Conservation (phyloP, 352 stramenopile genomes). For the Phytopythium cucurbitacearum region DNA sequence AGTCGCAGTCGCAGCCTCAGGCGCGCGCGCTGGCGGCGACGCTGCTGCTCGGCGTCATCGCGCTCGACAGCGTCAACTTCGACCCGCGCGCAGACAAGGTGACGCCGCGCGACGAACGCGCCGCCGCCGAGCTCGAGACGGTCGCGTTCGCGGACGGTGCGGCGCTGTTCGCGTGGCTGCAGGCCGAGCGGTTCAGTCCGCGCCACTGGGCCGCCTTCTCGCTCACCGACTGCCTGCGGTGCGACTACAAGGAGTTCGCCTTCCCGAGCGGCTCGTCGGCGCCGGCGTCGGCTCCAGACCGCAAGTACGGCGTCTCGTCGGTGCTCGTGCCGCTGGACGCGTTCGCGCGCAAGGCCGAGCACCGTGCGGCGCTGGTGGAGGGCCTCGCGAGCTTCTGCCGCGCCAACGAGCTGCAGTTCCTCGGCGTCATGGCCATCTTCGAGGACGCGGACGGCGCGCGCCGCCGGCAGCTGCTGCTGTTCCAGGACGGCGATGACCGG, state of each 20-base stretch:
- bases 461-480: constrained; percentile 65
- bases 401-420: constrained; percentile 48
- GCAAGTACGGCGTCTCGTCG: constrained; percentile 51
- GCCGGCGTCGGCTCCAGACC: not conserved
- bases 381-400: constrained; percentile 31
- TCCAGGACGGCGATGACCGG: constrained; percentile 16
- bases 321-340: constrained; percentile 51
- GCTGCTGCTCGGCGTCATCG: constrained; percentile 75
- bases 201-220: constrained; percentile 60
- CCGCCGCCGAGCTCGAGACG: constrained; percentile 34
- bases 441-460: constrained; percentile 31
- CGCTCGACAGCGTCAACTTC: constrained; percentile 78
- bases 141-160: constrained; percentile 36
- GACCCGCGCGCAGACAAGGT: constrained; percentile 74
- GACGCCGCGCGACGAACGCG: constrained; percentile 48
- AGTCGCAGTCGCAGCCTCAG: constrained; percentile 1
- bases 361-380: constrained; percentile 19
- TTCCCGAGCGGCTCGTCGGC: constrained; percentile 5
- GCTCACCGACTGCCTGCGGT: constrained; percentile 59
- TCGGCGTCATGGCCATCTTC: constrained; percentile 72
- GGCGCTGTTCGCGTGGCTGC: constrained; percentile 60
- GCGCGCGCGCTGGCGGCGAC: constrained; percentile 47
- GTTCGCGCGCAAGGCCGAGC: constrained; percentile 43
- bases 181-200: constrained; percentile 63
- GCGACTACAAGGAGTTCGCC: constrained; percentile 81